These are phyloP conservation scores for Nematocida sp. DNA, from an alignment of 371 early-diverging fungal genomes.

Conservation along the genomic window DNA sequence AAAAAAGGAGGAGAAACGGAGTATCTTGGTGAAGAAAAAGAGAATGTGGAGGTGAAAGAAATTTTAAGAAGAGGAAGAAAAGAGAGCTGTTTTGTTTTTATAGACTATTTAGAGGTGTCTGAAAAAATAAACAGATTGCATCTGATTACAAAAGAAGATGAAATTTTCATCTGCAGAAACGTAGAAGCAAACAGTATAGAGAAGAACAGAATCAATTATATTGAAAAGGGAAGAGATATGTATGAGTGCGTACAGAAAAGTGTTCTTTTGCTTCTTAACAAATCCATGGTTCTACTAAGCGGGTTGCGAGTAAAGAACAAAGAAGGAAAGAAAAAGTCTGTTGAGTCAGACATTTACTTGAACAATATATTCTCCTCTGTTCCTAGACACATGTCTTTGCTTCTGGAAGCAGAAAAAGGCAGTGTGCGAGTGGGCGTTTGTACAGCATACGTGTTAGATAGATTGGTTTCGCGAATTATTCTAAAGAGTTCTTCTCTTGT, in stretches of 20 bases:
- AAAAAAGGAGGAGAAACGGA: too few relatives aligned
- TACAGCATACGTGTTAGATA: too few relatives aligned
- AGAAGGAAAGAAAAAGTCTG: constrained; percentile 25
- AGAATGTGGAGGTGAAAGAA: too few relatives aligned
- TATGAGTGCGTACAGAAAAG: not conserved
- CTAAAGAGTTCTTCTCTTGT: not conserved
- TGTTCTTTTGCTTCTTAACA: constrained; percentile 3
- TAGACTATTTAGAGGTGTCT: too few relatives aligned
- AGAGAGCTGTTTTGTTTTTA: too few relatives aligned
- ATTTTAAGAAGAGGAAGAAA: too few relatives aligned
- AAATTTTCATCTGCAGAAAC: too few relatives aligned
- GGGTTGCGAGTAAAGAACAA: constrained; percentile 36
- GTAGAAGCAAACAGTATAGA: not conserved
- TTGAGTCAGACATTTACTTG: constrained; percentile 6
- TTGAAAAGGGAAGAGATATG: not conserved
- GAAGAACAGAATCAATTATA: not conserved
- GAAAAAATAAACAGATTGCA: too few relatives aligned
- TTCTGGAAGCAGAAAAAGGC: not conserved
- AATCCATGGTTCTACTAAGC: not conserved
- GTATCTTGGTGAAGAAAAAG: too few relatives aligned
- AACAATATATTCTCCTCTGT: not conserved
- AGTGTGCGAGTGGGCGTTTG: too few relatives aligned
- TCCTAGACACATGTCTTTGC: constrained; percentile 15
- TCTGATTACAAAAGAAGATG: too few relatives aligned
- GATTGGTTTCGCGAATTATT: constrained; percentile 8